phyloP scores from a whole-genome alignment of 1,284 basidiomycete species.

The Abortiporus biennis region DNA sequence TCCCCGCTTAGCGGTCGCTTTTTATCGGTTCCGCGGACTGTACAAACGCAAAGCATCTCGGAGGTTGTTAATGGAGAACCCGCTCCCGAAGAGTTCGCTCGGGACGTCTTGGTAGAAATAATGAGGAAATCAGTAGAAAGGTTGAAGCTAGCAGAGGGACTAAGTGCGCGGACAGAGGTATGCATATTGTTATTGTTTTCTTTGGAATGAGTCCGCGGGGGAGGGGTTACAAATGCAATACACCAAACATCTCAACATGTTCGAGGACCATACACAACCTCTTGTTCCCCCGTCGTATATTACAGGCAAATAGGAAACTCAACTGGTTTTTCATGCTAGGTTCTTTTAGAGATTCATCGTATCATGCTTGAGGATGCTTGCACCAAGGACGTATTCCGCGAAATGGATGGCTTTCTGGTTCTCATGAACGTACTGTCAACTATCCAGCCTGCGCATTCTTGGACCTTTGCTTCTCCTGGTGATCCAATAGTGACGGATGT shows the following conservation, averaged over 20 bases:
- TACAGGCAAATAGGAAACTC: no score
- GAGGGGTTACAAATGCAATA: no score
- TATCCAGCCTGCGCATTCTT: slow-evolving; percentile 31
- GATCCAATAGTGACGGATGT: slow-evolving; percentile 38
- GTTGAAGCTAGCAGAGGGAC: slow-evolving; percentile 48
- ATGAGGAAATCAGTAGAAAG: slow-evolving; percentile 65
- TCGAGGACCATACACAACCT: no score
- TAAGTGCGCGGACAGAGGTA: slow-evolving; percentile 46
- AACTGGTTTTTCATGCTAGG: slow-evolving; percentile 30
- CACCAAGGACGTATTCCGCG: slow-evolving; percentile 71
- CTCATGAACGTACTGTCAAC: slow-evolving; percentile 66
- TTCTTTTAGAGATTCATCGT: slow-evolving; percentile 53
- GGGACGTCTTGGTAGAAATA: slow-evolving; percentile 63
- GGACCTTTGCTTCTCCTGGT: slow-evolving; percentile 31
- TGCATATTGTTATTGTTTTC: no score
- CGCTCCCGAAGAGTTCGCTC: slow-evolving; percentile 66
- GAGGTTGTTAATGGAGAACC: no score
- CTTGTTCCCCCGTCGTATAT: background rate
- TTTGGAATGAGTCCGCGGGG: no score
- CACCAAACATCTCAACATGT: no score
- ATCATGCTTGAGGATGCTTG: slow-evolving; percentile 51
- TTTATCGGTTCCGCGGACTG: no score
- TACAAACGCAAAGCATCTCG: no score
- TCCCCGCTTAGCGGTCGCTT: no score
- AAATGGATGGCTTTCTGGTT: slow-evolving; percentile 72